phyloP scores from a whole-genome alignment of 2,329 filamentous ascomycete species.

The Lecanosticta acicola region DNA sequence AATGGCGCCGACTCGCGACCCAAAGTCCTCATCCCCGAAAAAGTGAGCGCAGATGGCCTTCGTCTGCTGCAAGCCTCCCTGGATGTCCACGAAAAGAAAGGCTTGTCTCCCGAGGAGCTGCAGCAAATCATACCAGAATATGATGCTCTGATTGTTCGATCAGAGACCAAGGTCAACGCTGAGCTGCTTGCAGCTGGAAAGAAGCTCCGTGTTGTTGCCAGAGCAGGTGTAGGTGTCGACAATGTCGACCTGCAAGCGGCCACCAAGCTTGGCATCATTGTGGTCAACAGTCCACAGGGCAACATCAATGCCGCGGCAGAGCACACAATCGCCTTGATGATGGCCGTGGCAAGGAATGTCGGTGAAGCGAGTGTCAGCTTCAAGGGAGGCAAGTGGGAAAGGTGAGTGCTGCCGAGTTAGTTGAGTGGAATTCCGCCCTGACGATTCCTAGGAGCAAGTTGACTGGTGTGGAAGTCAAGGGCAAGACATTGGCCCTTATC shows the following conservation, averaged over 20 bases:
- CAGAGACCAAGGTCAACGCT: constrained; percentile 73
- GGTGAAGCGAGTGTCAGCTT: constrained; percentile 63
- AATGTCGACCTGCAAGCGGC: constrained; percentile 72
- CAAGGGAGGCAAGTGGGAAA: constrained; percentile 69
- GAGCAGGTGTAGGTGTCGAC: constrained; percentile 76
- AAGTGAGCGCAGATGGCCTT: constrained; percentile 72
- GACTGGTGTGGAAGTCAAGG: constrained; percentile 71
- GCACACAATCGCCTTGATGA: constrained; percentile 51
- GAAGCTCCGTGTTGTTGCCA: constrained; percentile 69
- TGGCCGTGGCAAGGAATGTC: constrained; percentile 69
- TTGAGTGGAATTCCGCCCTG: background rate
- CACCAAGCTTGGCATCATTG: constrained; percentile 67
- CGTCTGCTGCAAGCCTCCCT: constrained; percentile 61
- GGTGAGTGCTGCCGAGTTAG: constrained; percentile 30
- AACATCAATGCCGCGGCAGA: constrained; percentile 67
- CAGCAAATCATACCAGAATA: constrained; percentile 63
- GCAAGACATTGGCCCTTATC: constrained; percentile 70
- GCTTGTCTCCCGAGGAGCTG: constrained; percentile 58
- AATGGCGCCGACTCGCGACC: constrained; percentile 26
- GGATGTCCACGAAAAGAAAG: constrained; percentile 63
- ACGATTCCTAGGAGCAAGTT: constrained; percentile 47
- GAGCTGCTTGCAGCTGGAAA: constrained; percentile 59
- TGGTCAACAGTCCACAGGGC: constrained; percentile 72
- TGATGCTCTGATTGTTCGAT: constrained; percentile 71
- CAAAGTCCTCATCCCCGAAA: constrained; percentile 69